Evolutionary conservation across 208 protist species (phyloP), one percentile per base, ranked within the genome.

Genomic region (Tritrichomonas musculus): DNA sequence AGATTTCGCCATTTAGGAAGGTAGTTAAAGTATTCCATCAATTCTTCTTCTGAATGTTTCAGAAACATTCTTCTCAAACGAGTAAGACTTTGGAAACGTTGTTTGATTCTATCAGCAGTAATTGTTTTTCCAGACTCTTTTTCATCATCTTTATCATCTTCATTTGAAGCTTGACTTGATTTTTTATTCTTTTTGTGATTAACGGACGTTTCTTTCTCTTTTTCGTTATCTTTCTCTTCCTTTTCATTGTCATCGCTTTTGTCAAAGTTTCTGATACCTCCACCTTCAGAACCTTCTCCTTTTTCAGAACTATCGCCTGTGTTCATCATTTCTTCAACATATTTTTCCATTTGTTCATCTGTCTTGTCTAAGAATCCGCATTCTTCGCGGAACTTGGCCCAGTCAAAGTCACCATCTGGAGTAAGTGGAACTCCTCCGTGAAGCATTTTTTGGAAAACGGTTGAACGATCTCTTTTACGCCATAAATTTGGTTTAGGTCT

Each of bases 311-410:
- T 49, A 60, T 88, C 77, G 8, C 77, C 77, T 57, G 77, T 57
- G 27, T 88, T 36, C 77, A 88, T 88, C 77, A 88, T 88, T 39
- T 88, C 77, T 57, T 88, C 41, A 27, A 88, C 77, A 39, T 39
- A 88, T 50, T 88, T 88, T 36, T 88, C 41, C 47, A 88, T 57
- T 36, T 88, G 77, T 57, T 88, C 77, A 20, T 88, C 77, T 39
- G 77, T 88, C 57, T 88, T 88, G n/a, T 88, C 77, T 8, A 41
- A 39, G 44, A 88, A 88, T 1, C 77, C 77, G n/a, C 77, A 88
- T 3, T 44, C 33, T 49, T 88, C 77, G 25, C 47, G 33, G 77
- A 88, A 88, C 41, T 57, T 57, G 1, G 77, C 77, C 77, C 77
- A 88, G 22, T 88, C 77, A 30, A 57, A 47, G 17, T 88, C 77